A percentile compares a stretch with the other conserved stretches of the same genome.
Evolutionary conservation across 2,329 filamentous ascomycete species (phyloP).

Genomic region (Penicillium sp.): DNA sequence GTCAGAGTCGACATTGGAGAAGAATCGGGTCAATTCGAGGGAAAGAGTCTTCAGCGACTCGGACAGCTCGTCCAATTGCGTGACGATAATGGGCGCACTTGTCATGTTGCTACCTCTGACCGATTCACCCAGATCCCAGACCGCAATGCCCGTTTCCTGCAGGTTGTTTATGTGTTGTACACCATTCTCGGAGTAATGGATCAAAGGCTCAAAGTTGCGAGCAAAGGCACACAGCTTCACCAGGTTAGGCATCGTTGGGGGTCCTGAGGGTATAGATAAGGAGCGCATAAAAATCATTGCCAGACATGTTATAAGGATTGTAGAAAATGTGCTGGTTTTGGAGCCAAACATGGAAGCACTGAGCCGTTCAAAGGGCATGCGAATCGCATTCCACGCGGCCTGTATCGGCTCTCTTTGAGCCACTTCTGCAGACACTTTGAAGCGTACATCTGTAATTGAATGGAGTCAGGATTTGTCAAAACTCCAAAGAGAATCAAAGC

Average conservation of each 20-base stretch:
- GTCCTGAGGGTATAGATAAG: constrained; percentile 64
- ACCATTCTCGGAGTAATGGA: constrained; percentile 90
- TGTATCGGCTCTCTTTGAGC: constrained; percentile 85
- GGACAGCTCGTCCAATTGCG: constrained; percentile 78
- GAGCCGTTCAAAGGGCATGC: constrained; percentile 27
- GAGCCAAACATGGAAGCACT: constrained; percentile 56
- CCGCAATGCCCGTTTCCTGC: constrained; percentile 85
- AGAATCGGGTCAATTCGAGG: constrained; percentile 84
- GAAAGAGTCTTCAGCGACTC: constrained; percentile 81
- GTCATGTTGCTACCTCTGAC: constrained; percentile 88
- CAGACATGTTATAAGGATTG: constrained; percentile 59
- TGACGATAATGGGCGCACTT: constrained; percentile 78
- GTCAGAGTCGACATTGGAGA: constrained; percentile 87
- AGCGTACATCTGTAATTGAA: constrained; percentile 53
- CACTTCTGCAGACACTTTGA: constrained; percentile 81
- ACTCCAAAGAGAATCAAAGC: neutral
- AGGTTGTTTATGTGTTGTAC: constrained; percentile 80
- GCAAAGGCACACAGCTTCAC: constrained; percentile 88
- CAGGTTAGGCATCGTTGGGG: constrained; percentile 72
- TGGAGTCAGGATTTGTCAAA: neutral
- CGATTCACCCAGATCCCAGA: constrained; percentile 92
- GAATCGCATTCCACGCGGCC: constrained; percentile 61
- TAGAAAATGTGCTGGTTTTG: constrained; percentile 63
- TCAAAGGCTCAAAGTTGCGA: constrained; percentile 86
- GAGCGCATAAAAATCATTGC: constrained; percentile 62